phyloP scores from a whole-genome alignment of 208 protist species.

The Trichomonas gallinae region DNA sequence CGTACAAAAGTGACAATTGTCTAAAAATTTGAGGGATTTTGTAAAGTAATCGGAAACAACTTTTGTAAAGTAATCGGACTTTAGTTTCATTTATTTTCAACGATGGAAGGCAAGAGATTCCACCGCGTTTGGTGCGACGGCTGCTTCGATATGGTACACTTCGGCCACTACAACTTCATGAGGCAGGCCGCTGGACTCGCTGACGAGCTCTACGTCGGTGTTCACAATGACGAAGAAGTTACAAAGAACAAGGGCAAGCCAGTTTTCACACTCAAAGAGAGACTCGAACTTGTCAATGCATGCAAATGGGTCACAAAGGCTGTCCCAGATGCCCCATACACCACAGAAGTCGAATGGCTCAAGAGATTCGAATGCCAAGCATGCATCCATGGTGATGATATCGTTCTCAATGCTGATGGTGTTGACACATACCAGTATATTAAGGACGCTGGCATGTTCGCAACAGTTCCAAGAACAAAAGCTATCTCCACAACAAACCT shows the following conservation, averaged over 20 bases:
- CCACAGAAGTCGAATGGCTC: slow-evolving; percentile 40
- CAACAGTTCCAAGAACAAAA: slow-evolving; percentile 72
- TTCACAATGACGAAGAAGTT: slow-evolving; percentile 85
- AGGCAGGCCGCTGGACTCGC: slow-evolving; percentile 49
- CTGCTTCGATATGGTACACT: slow-evolving; percentile 63
- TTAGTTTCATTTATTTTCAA: background rate
- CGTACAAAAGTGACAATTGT: too few relatives aligned
- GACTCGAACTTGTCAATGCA: slow-evolving; percentile 60
- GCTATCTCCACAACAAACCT: slow-evolving; percentile 92
- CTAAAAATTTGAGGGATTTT: background rate
- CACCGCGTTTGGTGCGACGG: slow-evolving; percentile 39
- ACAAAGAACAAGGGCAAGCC: slow-evolving; percentile 75
- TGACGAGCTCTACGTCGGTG: slow-evolving; percentile 78
- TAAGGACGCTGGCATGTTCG: slow-evolving; percentile 41
- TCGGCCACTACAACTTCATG: slow-evolving; percentile 59
- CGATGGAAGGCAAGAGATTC: background rate
- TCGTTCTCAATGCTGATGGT: slow-evolving; percentile 59
- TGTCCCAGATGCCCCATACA: slow-evolving; percentile 75
- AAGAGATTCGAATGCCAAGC: slow-evolving; percentile 68
- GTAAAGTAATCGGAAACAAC: background rate
- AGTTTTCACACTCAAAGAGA: slow-evolving; percentile 84
- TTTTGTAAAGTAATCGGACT: background rate
- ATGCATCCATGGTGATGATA: slow-evolving; percentile 90
- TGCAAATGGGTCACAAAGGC: slow-evolving; percentile 95
- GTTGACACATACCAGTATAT: slow-evolving; percentile 31